Percentiles rank a stretch among this genome's conserved stretches.
Conservation (phyloP, 2,329 filamentous ascomycete genomes). For the Metarhizium robertsii region DNA sequence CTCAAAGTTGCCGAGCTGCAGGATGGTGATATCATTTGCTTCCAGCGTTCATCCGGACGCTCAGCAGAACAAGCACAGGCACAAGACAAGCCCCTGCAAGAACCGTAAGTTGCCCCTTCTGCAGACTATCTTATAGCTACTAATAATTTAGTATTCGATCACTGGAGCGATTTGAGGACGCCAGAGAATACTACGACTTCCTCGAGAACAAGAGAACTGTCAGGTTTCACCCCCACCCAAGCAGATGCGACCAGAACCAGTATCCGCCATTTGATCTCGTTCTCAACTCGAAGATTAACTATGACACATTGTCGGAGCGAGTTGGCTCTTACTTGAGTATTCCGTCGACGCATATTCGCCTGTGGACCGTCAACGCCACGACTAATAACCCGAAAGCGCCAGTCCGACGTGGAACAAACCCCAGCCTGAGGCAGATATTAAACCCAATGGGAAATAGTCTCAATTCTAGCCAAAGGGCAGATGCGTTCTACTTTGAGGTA, state of each 20-base stretch:
- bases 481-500: slow-evolving; percentile 85
- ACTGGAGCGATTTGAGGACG: slow-evolving; percentile 55
- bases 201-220: slow-evolving; percentile 75
- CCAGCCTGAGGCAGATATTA: slow-evolving; percentile 71
- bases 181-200: slow-evolving; percentile 86
- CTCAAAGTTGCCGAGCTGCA: slow-evolving; percentile 89
- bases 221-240: slow-evolving; percentile 62
- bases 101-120: slow-evolving; percentile 17
- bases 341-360: slow-evolving; percentile 79
- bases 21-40: slow-evolving; percentile 94
- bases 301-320: slow-evolving; percentile 77
- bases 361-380: slow-evolving; percentile 73
- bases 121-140: background rate
- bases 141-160: slow-evolving; percentile 10
- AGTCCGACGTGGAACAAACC: slow-evolving; percentile 62
- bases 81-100: slow-evolving; percentile 20
- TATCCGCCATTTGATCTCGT: slow-evolving; percentile 65
- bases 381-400: slow-evolving; percentile 68
- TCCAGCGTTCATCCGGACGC: slow-evolving; percentile 57
- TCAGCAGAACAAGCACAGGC: slow-evolving; percentile 27
- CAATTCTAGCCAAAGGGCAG: slow-evolving; percentile 59
- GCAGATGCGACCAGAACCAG: slow-evolving; percentile 43
- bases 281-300: slow-evolving; percentile 80
- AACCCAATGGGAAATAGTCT: slow-evolving; percentile 64
- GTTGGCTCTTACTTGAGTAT: slow-evolving; percentile 70